Percentiles rank a stretch among this genome's conserved stretches.
Evolutionary conservation across 179 eudicot species (phyloP).

Genomic region (Vitellaria paradoxa): DNA sequence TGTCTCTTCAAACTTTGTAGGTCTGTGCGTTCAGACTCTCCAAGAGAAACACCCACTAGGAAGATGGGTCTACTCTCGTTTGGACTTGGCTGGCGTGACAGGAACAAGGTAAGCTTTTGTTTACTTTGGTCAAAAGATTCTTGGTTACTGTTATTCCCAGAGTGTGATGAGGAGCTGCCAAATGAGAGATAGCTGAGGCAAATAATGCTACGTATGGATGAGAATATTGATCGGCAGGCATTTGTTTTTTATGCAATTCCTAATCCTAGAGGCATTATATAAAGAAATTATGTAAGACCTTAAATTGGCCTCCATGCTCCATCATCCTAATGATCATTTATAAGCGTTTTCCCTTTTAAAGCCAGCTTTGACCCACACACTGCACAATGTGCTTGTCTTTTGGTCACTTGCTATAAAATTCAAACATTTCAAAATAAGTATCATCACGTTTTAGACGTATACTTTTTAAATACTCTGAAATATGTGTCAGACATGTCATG

Average conservation of each 20-base stretch:
- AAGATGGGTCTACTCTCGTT: conserved; percentile 64
- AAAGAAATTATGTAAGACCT: neutral
- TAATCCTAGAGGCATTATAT: neutral
- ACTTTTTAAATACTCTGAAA: too few species aligned
- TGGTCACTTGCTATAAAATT: too few species aligned
- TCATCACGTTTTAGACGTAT: too few species aligned
- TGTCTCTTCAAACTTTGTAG: conserved; percentile 27
- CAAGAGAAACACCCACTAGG: conserved; percentile 30
- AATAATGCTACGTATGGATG: neutral
- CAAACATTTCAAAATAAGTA: too few species aligned
- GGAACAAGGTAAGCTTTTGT: conserved; percentile 50
- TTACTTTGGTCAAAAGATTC: neutral
- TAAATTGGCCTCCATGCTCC: conserved; percentile 1
- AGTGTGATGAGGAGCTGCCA: neutral
- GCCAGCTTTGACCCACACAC: neutral
- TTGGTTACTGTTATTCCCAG: neutral
- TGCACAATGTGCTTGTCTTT: neutral
- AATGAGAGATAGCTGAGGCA: neutral
- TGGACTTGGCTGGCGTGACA: conserved; percentile 78
- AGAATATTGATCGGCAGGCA: neutral
- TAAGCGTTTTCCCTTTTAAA: neutral
- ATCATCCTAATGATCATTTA: neutral
- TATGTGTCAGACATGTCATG: too few species aligned
- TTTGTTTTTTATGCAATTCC: neutral
- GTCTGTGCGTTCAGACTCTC: conserved; percentile 38